Evolutionary conservation across 176 grass and related monocot genomes (phyloP).

Genomic region (Eleusine coracana): DNA sequence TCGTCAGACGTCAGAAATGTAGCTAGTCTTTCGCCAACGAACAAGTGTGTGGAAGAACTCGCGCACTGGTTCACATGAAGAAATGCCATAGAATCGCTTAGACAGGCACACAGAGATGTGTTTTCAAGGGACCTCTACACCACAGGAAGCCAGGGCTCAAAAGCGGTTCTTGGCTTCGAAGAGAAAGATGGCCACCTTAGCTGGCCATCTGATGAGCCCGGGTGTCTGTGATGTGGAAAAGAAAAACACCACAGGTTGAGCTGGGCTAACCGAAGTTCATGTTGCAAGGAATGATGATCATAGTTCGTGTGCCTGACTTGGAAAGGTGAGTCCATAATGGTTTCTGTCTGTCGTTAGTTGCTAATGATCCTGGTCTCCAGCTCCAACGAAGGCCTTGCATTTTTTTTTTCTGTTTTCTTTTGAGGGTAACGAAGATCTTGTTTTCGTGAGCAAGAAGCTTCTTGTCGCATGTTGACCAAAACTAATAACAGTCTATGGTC

Average conservation of each 20-base stretch:
- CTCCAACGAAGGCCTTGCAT: not conserved
- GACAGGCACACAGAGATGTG: not conserved
- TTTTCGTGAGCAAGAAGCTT: not conserved
- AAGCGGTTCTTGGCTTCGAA: not conserved
- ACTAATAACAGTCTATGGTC: not conserved
- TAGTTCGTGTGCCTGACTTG: not conserved
- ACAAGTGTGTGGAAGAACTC: not conserved
- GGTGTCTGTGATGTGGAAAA: no score
- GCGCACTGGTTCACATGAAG: not conserved
- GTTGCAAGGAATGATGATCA: not conserved
- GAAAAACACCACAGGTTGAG: no score
- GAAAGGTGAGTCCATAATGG: not conserved
- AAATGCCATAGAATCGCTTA: not conserved
- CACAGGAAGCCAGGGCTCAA: not conserved
- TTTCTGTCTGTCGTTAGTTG: not conserved
- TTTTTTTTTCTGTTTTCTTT: no score
- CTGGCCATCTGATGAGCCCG: no score
- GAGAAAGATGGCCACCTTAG: not conserved
- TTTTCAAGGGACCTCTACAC: not conserved
- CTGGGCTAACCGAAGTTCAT: not conserved
- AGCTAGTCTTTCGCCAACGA: not conserved
- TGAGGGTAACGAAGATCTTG: not conserved
- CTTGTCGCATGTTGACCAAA: not conserved
- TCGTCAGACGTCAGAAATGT: not conserved
- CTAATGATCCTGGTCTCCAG: not conserved